Percentiles rank a stretch among this genome's conserved stretches.
Evolutionary conservation across 2,329 filamentous ascomycete species (phyloP).

Genomic region (Diaporthe longicolla): DNA sequence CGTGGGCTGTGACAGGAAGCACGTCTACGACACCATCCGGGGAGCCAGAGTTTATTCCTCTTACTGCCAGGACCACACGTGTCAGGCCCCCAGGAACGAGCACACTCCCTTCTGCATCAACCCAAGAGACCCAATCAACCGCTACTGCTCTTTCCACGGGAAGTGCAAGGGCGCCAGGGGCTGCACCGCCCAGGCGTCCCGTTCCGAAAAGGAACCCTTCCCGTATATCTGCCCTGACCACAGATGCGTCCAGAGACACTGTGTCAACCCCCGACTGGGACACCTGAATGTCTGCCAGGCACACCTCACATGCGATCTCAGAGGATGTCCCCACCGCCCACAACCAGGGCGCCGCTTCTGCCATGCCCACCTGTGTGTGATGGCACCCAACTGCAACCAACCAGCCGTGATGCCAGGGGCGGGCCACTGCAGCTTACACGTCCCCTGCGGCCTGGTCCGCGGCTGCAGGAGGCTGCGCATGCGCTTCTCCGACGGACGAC

Average conservation of each 20-base stretch:
- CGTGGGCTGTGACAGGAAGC: constrained; percentile 21
- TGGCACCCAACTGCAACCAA: constrained; percentile 25
- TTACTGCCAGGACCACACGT: constrained; percentile 42
- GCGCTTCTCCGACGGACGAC: constrained; percentile 24
- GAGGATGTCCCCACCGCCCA: constrained; percentile 28
- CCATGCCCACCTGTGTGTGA: constrained; percentile 28
- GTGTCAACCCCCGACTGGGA: constrained; percentile 8
- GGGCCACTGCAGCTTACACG: constrained; percentile 34
- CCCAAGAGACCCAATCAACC: constrained; percentile 36
- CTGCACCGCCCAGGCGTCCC: constrained; percentile 32
- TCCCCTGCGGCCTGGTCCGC: constrained; percentile 32
- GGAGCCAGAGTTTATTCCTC: constrained; percentile 16
- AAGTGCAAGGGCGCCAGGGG: constrained; percentile 30
- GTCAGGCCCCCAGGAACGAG: constrained; percentile 36
- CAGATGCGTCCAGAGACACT: constrained; percentile 32
- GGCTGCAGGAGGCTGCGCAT: constrained; percentile 33
- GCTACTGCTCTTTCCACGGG: constrained; percentile 40
- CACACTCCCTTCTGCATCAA: constrained; percentile 40
- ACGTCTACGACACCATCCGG: constrained; percentile 27
- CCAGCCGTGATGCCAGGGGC: constrained; percentile 11
- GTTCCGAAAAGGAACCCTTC: constrained; percentile 33
- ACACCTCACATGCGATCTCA: constrained; percentile 37
- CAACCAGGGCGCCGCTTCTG: constrained; percentile 35
- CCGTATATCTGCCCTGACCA: constrained; percentile 37
- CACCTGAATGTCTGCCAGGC: constrained; percentile 28